Evolutionary conservation across 768 basidiomycete genomes (phyloP), one percentile per base, ranked within the genome.

Genomic region (Exidia glandulosa): DNA sequence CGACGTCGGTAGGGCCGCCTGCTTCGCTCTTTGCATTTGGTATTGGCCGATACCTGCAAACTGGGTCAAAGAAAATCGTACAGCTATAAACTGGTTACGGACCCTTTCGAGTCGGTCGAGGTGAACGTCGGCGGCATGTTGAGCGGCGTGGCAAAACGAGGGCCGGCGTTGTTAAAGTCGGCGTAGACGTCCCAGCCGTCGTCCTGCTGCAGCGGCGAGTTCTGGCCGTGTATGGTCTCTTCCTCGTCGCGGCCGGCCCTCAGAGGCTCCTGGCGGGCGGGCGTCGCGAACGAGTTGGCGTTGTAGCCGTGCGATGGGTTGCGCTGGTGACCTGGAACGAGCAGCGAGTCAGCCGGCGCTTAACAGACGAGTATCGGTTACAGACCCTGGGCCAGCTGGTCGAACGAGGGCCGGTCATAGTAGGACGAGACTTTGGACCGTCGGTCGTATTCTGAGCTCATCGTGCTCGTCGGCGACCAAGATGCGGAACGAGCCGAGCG

Each of bases 91-190:
- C 60, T 50, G 25, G 34, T 25, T 60, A 30, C 45, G 27, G 19
- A 52, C 34, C 37, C 37, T 56, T 45, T 34, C 16, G 16, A 32
- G 37, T 36, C 48, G 10, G 33, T n/a, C 29, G 56, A 30, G 33
- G 14, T 50, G 23, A 59, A 41, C 41, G 25, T 32, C 29, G 27
- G 9, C 32, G 7, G 56, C 72, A 79, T 69, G 23, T 76, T 80
- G 68, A 86, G 85, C 5, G 85, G 78, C 25, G 77, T 73, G 66
- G 86, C 88, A 66, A 92, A 92, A 59, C 80, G 76, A 25, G 89
- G 90, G 2, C 90, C 90, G 4, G 82, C 71, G 65, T 93, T 93
- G 74, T 93, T 93, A 72, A 93, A 93, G 72, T 93, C 90, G 25
- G 90, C 88, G 68, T 84, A 92, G 50, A 93, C 83, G 69, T 93